Percentiles rank a stretch among this genome's conserved stretches.
Evolutionary conservation across 805 yeast species (phyloP).

Genomic region (Kluyveromyces wickerhamii): DNA sequence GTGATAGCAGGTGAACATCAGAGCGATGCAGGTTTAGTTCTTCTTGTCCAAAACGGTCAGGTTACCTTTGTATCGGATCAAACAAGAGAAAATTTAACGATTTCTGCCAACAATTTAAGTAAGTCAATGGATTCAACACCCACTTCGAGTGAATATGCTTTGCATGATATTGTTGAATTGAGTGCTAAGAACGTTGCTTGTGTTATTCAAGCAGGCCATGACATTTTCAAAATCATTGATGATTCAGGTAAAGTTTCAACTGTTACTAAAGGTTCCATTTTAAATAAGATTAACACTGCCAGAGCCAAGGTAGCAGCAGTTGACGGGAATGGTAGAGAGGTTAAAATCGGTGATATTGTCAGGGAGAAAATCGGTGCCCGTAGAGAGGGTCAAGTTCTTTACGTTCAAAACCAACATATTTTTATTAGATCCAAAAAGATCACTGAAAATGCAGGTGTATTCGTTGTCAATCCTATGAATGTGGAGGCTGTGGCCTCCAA

Average conservation of each 20-base stretch:
- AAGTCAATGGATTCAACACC: constrained; percentile 87
- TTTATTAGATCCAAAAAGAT: constrained; percentile 76
- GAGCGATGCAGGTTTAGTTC: constrained; percentile 93
- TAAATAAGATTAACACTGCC: constrained; percentile 60
- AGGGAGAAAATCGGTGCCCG: constrained; percentile 76
- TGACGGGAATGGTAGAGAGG: constrained; percentile 76
- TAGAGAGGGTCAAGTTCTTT: constrained; percentile 81
- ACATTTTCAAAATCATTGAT: constrained; percentile 67
- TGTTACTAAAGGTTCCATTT: constrained; percentile 74
- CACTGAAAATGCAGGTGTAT: constrained; percentile 83
- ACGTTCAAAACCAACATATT: constrained; percentile 70
- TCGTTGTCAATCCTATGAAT: constrained; percentile 66
- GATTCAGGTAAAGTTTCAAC: constrained; percentile 71
- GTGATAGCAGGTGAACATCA: constrained; percentile 84
- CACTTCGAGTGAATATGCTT: constrained; percentile 66
- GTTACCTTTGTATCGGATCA: constrained; percentile 88
- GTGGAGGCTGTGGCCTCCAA: constrained; percentile 82
- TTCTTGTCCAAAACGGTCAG: constrained; percentile 70
- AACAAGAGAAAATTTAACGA: constrained; percentile 80
- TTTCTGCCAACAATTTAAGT: constrained; percentile 83
- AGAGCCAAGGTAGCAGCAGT: constrained; percentile 81
- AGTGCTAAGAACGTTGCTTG: constrained; percentile 85
- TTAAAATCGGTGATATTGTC: constrained; percentile 88
- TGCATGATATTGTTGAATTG: constrained; percentile 84
- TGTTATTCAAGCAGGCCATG: constrained; percentile 83